Evolutionary conservation across 2,329 filamentous ascomycete species (phyloP).

Genomic region (Fusarium piperis): DNA sequence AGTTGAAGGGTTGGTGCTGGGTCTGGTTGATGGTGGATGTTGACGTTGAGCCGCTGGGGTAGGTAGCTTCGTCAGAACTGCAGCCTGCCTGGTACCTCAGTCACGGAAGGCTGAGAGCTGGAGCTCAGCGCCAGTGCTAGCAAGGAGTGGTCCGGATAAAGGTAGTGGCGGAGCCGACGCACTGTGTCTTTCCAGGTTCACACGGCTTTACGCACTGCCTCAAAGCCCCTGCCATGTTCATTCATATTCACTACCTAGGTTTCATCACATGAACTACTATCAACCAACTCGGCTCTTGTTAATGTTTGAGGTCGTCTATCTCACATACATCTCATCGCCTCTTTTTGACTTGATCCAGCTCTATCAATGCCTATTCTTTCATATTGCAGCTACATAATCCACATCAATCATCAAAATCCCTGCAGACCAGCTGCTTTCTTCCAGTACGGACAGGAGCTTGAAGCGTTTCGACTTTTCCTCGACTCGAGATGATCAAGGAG

Average conservation of each 20-base stretch:
- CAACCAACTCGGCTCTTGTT: not conserved
- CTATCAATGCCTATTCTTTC: not conserved
- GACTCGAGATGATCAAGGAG: not conserved
- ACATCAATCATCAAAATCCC: not conserved
- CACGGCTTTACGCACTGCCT: not conserved
- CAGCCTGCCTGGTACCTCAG: slow-evolving; percentile 46
- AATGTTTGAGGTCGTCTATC: not conserved
- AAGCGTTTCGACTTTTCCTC: not conserved
- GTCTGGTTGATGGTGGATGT: slow-evolving; percentile 32
- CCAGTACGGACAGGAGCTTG: not conserved
- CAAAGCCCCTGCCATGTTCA: not conserved
- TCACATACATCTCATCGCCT: not conserved
- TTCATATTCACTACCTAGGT: not conserved
- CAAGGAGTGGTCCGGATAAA: slow-evolving; percentile 42
- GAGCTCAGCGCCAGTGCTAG: slow-evolving; percentile 38
- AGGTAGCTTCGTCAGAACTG: slow-evolving; percentile 54
- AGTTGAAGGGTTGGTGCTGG: slow-evolving; percentile 25
- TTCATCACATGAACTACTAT: not conserved
- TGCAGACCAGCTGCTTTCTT: not conserved
- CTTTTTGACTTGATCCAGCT: not conserved
- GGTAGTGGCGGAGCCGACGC: slow-evolving; percentile 33
- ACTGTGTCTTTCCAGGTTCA: slow-evolving; percentile 1
- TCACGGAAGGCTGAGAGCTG: slow-evolving; percentile 43
- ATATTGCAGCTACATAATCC: not conserved
- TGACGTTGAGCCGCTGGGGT: slow-evolving; percentile 39